These are phyloP conservation scores for Mortierella alpina DNA, from an alignment of 192 early-diverging fungal genomes.

Conservation along the genomic window DNA sequence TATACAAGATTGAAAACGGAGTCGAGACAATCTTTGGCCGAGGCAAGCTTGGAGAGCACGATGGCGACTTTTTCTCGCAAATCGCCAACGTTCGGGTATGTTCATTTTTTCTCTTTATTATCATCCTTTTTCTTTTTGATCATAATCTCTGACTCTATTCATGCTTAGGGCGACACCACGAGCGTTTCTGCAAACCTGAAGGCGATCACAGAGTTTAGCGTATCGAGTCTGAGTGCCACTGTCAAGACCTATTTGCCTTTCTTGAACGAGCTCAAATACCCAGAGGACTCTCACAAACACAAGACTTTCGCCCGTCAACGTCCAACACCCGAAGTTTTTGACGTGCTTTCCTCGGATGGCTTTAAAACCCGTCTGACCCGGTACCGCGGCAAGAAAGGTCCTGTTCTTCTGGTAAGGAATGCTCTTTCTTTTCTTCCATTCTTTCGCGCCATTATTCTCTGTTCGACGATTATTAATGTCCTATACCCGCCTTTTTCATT, in stretches of 20 bases:
- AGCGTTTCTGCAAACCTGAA: constrained; percentile 12
- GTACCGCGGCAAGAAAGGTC: constrained; percentile 55
- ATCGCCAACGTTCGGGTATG: constrained; percentile 41
- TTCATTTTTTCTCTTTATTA: not conserved
- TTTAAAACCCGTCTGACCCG: constrained; percentile 41
- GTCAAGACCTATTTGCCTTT: constrained; percentile 40
- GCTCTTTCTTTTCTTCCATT: not conserved
- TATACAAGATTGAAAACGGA: constrained; percentile 40
- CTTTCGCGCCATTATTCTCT: not conserved
- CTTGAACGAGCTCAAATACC: constrained; percentile 52
- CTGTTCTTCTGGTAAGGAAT: constrained; percentile 55
- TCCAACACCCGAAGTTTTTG: constrained; percentile 20
- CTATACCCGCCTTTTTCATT: not conserved
- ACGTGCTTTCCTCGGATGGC: constrained; percentile 45
- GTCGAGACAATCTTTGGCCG: constrained; percentile 48
- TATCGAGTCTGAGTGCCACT: constrained; percentile 19
- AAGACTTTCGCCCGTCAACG: constrained; percentile 39
- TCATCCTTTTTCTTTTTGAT: not conserved
- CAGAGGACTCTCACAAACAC: constrained; percentile 38
- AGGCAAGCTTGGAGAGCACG: constrained; percentile 49
- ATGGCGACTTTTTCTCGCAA: constrained; percentile 48
- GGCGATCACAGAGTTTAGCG: constrained; percentile 24
- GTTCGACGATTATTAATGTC: not conserved
- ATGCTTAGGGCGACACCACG: constrained; percentile 25
- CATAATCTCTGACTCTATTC: not conserved